These are phyloP conservation scores for Barbatosphaeria neglecta DNA, from an alignment of 495 filamentous ascomycete species.

Conservation along the genomic window DNA sequence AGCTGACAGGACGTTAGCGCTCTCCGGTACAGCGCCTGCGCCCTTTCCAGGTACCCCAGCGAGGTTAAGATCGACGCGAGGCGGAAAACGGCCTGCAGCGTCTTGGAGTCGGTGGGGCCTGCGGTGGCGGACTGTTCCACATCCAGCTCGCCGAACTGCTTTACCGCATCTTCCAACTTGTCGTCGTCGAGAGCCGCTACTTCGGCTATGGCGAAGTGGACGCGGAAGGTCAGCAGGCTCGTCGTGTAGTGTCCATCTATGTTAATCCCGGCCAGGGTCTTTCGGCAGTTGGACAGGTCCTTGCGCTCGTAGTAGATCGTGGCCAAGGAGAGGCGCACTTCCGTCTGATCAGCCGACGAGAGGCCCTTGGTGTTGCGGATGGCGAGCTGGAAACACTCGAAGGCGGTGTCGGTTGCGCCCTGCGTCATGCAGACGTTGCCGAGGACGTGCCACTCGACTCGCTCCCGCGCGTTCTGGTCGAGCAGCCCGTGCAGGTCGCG, in stretches of 20 bases:
- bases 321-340: background rate
- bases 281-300: background rate
- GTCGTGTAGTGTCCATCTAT: background rate
- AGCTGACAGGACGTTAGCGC: slow-evolving; percentile 1
- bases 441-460: slow-evolving; percentile 1
- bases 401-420: background rate
- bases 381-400: slow-evolving; percentile 3
- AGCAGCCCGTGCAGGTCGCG: background rate
- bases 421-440: slow-evolving; percentile 5
- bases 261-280: background rate
- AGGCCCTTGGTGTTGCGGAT: background rate
- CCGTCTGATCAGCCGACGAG: background rate
- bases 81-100: slow-evolving; percentile 1
- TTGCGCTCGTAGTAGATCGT: background rate
- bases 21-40: slow-evolving; percentile 2
- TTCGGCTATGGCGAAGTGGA: background rate
- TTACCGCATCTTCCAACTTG: background rate
- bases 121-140: background rate
- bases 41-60: background rate
- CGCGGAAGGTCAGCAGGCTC: background rate
- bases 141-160: background rate
- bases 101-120: slow-evolving; percentile 1
- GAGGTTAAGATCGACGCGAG: background rate
- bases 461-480: background rate
- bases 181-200: background rate